These are phyloP conservation scores for Protomyces arabidopsidicola DNA, from an alignment of 1,139 yeast species.

Conservation along the genomic window DNA sequence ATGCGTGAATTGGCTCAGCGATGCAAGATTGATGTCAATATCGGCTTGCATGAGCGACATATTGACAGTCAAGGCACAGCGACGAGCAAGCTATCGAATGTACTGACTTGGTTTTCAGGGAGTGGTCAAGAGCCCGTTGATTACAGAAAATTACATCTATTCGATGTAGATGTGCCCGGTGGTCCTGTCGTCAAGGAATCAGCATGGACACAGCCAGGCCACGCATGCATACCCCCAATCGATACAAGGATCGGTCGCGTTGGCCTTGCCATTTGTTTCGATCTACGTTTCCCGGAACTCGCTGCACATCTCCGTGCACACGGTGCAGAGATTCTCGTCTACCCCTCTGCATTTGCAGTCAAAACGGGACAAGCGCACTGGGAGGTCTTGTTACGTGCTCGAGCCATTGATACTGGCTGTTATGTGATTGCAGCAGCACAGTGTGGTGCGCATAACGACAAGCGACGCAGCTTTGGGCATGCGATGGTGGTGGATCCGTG, in stretches of 20 bases:
- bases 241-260: constrained; percentile 55
- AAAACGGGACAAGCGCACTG: constrained; percentile 91
- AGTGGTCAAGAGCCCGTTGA: constrained; percentile 34
- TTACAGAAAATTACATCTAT: constrained; percentile 82
- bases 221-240: constrained; percentile 52
- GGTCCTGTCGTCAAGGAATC: constrained; percentile 63
- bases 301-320: constrained; percentile 57
- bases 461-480: constrained; percentile 69
- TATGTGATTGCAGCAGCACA: constrained; percentile 91
- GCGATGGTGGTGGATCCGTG: constrained; percentile 76
- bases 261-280: constrained; percentile 81
- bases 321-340: constrained; percentile 77
- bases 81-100: constrained; percentile 21
- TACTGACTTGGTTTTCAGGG: neutral
- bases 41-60: constrained; percentile 74
- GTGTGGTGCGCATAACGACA: constrained; percentile 64
- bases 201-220: constrained; percentile 77
- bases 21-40: constrained; percentile 43
- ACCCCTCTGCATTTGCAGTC: constrained; percentile 88
- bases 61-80: constrained; percentile 41
- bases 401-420: constrained; percentile 83
- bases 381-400: constrained; percentile 68
- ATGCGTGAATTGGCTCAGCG: constrained; percentile 49
- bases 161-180: constrained; percentile 72
- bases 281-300: constrained; percentile 81